A percentile compares a stretch with the other conserved stretches of the same genome.
Conservation (phyloP, 169 alveolate genomes). For the Plasmodium gallinaceum region DNA sequence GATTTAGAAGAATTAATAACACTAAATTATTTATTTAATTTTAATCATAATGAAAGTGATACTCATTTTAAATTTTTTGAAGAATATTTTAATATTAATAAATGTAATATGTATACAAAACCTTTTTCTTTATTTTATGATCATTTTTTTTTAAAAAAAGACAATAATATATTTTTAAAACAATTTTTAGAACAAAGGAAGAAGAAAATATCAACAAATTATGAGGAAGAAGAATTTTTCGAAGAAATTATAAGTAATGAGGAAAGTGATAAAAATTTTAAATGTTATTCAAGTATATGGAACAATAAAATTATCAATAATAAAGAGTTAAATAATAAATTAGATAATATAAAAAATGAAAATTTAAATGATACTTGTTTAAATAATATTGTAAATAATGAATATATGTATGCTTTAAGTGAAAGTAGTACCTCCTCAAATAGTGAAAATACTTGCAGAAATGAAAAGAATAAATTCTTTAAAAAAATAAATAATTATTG, state of each 20-base stretch:
- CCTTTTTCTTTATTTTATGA: slow-evolving; percentile 52
- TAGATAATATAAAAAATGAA: background rate
- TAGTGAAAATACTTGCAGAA: slow-evolving; percentile 1
- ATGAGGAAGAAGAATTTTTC: background rate
- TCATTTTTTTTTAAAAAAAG: slow-evolving; percentile 39
- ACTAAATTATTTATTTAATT: slow-evolving; percentile 46
- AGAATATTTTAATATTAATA: slow-evolving; percentile 64
- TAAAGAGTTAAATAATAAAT: background rate
- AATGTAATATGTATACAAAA: slow-evolving; percentile 45
- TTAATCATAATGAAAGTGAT: slow-evolving; percentile 52
- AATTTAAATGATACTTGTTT: background rate
- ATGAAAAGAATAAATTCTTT: slow-evolving; percentile 5
- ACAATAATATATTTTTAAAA: slow-evolving; percentile 31
- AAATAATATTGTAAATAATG: background rate
- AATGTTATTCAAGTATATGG: background rate
- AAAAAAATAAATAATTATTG: background rate
- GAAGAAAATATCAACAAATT: background rate
- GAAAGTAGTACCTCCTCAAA: slow-evolving; percentile 7
- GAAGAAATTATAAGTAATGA: background rate
- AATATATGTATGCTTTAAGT: background rate
- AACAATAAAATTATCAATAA: background rate
- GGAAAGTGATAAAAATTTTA: background rate
- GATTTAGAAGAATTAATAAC: slow-evolving; percentile 7
- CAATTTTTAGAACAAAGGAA: background rate
- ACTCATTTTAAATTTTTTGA: slow-evolving; percentile 68